phyloP scores from a whole-genome alignment of 257 asterid genomes.

The Lithospermum erythrorhizon region DNA sequence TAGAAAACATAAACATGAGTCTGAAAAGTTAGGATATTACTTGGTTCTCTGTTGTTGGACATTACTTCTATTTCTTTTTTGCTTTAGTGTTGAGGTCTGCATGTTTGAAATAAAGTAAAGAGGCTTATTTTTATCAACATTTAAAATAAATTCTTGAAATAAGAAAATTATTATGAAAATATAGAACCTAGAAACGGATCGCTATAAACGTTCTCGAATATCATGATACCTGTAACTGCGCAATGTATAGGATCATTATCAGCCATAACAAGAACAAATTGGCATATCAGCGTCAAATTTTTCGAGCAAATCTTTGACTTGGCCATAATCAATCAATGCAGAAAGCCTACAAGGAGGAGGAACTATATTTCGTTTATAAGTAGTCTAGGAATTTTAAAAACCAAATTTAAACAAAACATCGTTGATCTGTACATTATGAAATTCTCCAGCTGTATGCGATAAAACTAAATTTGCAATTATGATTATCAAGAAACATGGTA shows the following conservation, averaged over 20 bases:
- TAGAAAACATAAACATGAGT: constrained; percentile 12
- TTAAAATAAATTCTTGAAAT: neutral
- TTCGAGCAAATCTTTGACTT: constrained; percentile 98
- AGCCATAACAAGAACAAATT: constrained; percentile 78
- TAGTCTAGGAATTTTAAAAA: neutral
- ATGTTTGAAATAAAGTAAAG: neutral
- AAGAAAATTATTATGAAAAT: neutral
- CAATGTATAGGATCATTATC: constrained; percentile 65
- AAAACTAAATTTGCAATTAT: constrained; percentile 5
- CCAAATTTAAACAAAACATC: neutral
- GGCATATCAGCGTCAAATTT: constrained; percentile 84
- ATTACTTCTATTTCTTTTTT: too few relatives aligned
- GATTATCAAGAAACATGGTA: constrained; percentile 8
- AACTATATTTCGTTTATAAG: neutral
- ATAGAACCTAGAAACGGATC: neutral
- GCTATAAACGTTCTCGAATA: constrained; percentile 7
- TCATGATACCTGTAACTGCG: constrained; percentile 75
- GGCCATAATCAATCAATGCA: constrained; percentile 96
- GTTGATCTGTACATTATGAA: neutral
- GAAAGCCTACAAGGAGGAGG: constrained; percentile 41
- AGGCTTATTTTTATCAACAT: neutral
- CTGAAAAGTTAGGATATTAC: neutral
- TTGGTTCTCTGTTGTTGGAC: neutral
- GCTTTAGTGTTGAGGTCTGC: neutral
- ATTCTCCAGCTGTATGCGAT: neutral